Evolutionary conservation across 208 protist species (phyloP).

Genomic region (Phytomonas sp.): DNA sequence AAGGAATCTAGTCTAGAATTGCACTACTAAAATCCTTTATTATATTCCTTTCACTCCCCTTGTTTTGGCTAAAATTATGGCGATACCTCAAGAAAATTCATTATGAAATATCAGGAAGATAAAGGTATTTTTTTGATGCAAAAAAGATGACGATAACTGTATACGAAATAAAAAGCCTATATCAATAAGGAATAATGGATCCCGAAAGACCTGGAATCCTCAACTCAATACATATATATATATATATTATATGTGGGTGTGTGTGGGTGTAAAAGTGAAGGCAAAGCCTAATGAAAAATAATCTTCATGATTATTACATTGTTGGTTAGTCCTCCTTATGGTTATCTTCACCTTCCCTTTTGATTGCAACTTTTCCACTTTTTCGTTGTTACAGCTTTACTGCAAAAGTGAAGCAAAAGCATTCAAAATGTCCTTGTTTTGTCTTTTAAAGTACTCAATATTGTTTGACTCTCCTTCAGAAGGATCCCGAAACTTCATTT

Average conservation of each 20-base stretch:
- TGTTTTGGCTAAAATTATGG: too few relatives aligned
- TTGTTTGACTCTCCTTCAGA: constrained; percentile 79
- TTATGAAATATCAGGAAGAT: too few relatives aligned
- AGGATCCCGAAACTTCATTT: constrained; percentile 91
- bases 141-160: constrained; percentile 12
- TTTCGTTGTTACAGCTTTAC: constrained; percentile 20
- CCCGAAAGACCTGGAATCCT: too few relatives aligned
- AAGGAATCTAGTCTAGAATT: too few relatives aligned
- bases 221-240: too few relatives aligned
- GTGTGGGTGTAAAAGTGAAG: too few relatives aligned
- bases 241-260: too few relatives aligned
- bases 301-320: neutral
- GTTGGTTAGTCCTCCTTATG: neutral
- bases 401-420: constrained; percentile 77
- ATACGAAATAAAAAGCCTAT: constrained; percentile 10
- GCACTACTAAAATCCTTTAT: too few relatives aligned
- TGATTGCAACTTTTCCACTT: constrained; percentile 4
- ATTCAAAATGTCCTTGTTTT: constrained; percentile 85
- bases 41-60: too few relatives aligned
- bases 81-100: too few relatives aligned
- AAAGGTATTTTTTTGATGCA: constrained; percentile 4
- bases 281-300: constrained; percentile 4
- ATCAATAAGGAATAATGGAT: neutral
- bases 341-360: constrained; percentile 13
- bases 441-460: constrained; percentile 81